Evolutionary conservation across 2,329 filamentous ascomycete genomes (phyloP), one percentile per base, ranked within the genome.

Genomic region (Camillea tinctor): DNA sequence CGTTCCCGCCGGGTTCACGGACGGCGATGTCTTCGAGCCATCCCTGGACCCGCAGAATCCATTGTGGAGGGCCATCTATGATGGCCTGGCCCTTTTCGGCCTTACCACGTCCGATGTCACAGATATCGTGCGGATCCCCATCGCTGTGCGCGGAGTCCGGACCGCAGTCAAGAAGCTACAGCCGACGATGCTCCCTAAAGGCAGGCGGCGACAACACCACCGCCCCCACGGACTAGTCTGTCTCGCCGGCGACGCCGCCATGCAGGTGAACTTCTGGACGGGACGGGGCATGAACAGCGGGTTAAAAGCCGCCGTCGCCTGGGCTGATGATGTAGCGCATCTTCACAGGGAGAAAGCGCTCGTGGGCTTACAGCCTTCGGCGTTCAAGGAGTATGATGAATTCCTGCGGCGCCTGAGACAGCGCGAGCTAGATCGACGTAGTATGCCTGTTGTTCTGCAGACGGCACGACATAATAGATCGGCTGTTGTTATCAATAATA

Each of bases 191-290:
- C n/a, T n/a, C n/a, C n/a, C n/a, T n/a, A n/a, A n/a, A n/a, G n/a
- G n/a, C n/a, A n/a, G n/a, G 69, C 0, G 63, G 66, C 0, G 61
- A 61, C 17, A 72, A 74, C 53, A 68, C 68, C 60, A 58, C 9
- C 69, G 72, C 0, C 70, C 72, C 1, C 72, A 74, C 19, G 73
- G 66, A 0, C 68, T 75, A 1, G 73, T 74, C 0, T 72, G 73
- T 0, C 69, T 76, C 1, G 72, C 74, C 0, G 74, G 73, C 1
- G 74, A 76, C 40, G 71, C 73, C 1, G 72, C 72, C 22, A 75
- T 75, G 71, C 75, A 71, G 7, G 74, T 75, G 3, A 73, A 75
- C 58, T 76, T 75, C 54, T 75, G 73, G 74, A 73, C 74, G 0
- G 74, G 74, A 0, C 68, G 73, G 7, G 73, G 73, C 0, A 66